phyloP scores from a whole-genome alignment of 2,329 filamentous ascomycete species.

The Xylaria sp. region DNA sequence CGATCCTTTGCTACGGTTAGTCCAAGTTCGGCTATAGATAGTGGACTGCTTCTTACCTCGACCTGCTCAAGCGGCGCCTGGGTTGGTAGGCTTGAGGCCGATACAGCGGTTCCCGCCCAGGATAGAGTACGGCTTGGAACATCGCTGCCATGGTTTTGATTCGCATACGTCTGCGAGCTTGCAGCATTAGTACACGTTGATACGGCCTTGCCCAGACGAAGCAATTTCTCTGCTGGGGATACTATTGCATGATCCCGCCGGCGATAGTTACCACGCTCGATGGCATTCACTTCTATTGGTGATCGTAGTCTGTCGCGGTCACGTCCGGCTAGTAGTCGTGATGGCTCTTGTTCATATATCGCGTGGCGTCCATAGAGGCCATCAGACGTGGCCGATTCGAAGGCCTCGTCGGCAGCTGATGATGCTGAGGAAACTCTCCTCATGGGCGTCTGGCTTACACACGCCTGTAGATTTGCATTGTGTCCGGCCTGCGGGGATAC shows the following conservation, averaged over 20 bases:
- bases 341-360: background rate
- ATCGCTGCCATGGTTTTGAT: background rate
- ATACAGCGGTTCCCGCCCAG: background rate
- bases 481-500: no score
- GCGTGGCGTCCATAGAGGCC: constrained; percentile 18
- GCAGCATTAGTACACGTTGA: background rate
- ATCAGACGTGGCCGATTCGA: constrained; percentile 12
- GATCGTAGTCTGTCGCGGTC: background rate
- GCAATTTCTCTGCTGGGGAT: background rate
- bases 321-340: background rate
- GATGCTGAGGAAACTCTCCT: background rate
- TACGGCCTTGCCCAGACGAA: background rate
- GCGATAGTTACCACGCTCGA: background rate
- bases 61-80: background rate
- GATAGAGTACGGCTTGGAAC: background rate
- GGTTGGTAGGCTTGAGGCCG: background rate
- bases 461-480: background rate
- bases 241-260: background rate
- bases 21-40: background rate
- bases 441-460: background rate
- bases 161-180: background rate
- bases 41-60: constrained; percentile 7
- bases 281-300: background rate
- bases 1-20: constrained; percentile 13
- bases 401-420: background rate